Percentiles rank a stretch among this genome's conserved stretches.
Evolutionary conservation across 1,139 yeast species (phyloP).

Genomic region (Spencermartinsiella ligniputridi): DNA sequence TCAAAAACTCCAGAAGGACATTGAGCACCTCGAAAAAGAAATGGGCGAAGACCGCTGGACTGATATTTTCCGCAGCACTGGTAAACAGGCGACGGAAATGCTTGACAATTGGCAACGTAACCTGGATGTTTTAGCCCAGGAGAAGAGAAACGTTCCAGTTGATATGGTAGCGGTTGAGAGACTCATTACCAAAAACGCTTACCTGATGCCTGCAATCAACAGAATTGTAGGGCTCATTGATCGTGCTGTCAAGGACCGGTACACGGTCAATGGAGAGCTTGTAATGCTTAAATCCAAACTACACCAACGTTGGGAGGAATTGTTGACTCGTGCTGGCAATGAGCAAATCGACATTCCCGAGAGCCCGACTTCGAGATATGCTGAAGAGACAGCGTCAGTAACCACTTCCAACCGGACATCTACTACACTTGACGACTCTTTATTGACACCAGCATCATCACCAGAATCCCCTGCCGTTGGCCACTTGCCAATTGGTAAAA

Average conservation of each 20-base stretch:
- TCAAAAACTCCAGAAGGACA: constrained; percentile 39
- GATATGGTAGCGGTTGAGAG: constrained; percentile 15
- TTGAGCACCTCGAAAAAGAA: constrained; percentile 41
- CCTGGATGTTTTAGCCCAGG: constrained; percentile 12
- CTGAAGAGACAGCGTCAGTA: not conserved
- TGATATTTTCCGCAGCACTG: constrained; percentile 23
- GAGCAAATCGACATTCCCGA: not conserved
- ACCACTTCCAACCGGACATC: not conserved
- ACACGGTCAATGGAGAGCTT: constrained; percentile 20
- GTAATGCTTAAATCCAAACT: constrained; percentile 16
- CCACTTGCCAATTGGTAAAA: not conserved
- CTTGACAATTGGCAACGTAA: constrained; percentile 20
- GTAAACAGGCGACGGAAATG: constrained; percentile 22
- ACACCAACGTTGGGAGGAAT: constrained; percentile 19
- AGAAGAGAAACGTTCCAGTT: constrained; percentile 8
- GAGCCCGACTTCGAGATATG: not conserved
- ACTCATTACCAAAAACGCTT: constrained; percentile 17
- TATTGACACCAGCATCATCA: not conserved
- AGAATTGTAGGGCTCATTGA: constrained; percentile 20
- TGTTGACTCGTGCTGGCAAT: not conserved
- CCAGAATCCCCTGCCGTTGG: constrained; percentile 1
- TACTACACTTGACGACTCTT: not conserved
- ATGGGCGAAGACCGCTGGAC: constrained; percentile 56
- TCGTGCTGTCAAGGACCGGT: constrained; percentile 21
- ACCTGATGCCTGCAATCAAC: constrained; percentile 19